Conservation (phyloP, 2,329 filamentous ascomycete species). For the Alternaria rosae region DNA sequence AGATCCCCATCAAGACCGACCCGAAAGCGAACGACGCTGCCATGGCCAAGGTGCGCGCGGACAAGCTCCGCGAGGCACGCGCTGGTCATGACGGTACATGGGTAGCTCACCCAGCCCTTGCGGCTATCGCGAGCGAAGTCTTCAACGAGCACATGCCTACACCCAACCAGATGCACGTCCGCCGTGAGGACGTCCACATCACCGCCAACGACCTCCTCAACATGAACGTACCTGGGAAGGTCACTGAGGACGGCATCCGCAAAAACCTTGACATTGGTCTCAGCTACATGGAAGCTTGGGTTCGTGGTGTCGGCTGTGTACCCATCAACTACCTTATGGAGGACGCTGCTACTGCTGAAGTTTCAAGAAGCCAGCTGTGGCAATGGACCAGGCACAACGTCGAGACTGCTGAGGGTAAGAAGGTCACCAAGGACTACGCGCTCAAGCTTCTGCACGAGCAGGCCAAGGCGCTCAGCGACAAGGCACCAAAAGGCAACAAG, state of each 20-base stretch:
- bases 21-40: conserved; percentile 88
- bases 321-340: conserved; percentile 99
- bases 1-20: conserved; percentile 98
- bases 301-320: conserved; percentile 92
- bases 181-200: conserved; percentile 87
- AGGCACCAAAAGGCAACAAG: conserved; percentile 88
- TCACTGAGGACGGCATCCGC: conserved; percentile 93
- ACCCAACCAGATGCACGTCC: conserved; percentile 92
- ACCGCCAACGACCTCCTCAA: conserved; percentile 91
- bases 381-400: conserved; percentile 85
- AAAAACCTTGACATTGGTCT: conserved; percentile 98
- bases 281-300: conserved; percentile 98
- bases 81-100: conserved; percentile 97
- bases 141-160: conserved; percentile 99
- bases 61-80: conserved; percentile 94
- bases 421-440: conserved; percentile 90
- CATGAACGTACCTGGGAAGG: conserved; percentile 92
- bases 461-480: conserved; percentile 74
- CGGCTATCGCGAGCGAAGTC: conserved; percentile 84
- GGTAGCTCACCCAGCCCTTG: conserved; percentile 95
- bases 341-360: conserved; percentile 95
- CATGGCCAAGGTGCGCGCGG: conserved; percentile 90
- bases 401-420: conserved; percentile 85
- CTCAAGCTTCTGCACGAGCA: conserved; percentile 87
- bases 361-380: conserved; percentile 93